These are phyloP conservation scores for Polytrichum formosum DNA, from an alignment of 225 moss, liverwort and hornwort species.

Conservation along the genomic window DNA sequence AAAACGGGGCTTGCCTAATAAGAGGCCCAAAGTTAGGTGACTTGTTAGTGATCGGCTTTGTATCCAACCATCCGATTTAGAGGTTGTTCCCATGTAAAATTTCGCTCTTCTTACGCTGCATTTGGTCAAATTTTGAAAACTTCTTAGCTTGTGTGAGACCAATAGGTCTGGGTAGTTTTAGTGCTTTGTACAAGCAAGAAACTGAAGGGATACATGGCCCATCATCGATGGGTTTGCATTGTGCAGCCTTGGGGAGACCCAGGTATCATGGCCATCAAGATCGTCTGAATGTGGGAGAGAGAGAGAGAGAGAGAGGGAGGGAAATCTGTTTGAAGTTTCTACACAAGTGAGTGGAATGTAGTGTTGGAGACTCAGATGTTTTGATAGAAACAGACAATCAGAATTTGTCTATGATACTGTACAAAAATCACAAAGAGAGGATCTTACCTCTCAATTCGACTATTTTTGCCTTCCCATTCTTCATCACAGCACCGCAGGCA, in stretches of 20 bases:
- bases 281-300: neutral
- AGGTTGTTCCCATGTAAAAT: neutral
- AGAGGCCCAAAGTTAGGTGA: constrained; percentile 83
- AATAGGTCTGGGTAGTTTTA: neutral
- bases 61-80: neutral
- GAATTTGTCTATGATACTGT: constrained; percentile 19
- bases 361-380: neutral
- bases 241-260: neutral
- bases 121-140: neutral
- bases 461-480: neutral
- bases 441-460: constrained; percentile 14
- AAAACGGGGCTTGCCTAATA: constrained; percentile 54
- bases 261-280: neutral
- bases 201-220: neutral
- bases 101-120: neutral
- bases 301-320: neutral
- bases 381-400: neutral
- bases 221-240: neutral
- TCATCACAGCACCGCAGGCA: too few species aligned
- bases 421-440: constrained; percentile 15
- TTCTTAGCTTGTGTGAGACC: constrained; percentile 3
- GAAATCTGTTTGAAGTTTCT: too few species aligned
- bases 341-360: neutral
- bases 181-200: neutral
- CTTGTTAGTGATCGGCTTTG: constrained; percentile 6